Conservation (phyloP, 352 stramenopile species). For the Globisporangium yorkense region DNA sequence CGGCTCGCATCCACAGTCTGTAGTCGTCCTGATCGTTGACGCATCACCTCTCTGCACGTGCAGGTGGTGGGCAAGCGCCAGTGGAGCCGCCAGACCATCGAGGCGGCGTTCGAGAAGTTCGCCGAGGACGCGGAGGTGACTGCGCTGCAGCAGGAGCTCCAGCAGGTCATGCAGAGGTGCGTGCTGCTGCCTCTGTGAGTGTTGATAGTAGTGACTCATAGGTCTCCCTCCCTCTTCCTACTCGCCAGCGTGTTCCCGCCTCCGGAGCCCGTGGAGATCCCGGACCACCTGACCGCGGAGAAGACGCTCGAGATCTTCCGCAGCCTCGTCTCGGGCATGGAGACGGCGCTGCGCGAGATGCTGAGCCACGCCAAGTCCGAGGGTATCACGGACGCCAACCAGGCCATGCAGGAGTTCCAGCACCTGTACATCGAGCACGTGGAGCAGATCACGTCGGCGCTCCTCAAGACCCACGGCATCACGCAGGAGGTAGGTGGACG, state of each 20-base stretch:
- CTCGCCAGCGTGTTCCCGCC: constrained; percentile 50
- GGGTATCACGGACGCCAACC: constrained; percentile 59
- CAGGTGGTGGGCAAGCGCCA: constrained; percentile 51
- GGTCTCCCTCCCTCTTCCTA: too few relatives aligned
- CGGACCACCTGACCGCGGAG: constrained; percentile 60
- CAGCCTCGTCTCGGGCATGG: constrained; percentile 65
- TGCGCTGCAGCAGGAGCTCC: constrained; percentile 62
- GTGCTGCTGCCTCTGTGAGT: constrained; percentile 2
- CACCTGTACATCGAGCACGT: constrained; percentile 68
- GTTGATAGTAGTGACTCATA: too few relatives aligned
- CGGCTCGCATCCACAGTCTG: background rate
- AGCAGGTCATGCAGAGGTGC: constrained; percentile 58
- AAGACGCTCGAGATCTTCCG: constrained; percentile 63
- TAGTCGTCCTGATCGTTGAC: background rate
- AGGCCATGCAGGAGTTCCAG: constrained; percentile 78
- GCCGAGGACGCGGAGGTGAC: constrained; percentile 51
- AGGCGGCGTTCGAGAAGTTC: constrained; percentile 56
- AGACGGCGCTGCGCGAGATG: constrained; percentile 75
- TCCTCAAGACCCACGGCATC: constrained; percentile 62
- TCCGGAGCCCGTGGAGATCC: constrained; percentile 46
- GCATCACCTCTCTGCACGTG: background rate
- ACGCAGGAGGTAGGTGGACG: constrained; percentile 39
- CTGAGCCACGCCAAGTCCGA: constrained; percentile 58
- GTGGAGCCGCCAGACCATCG: constrained; percentile 58
- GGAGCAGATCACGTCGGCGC: constrained; percentile 53